A percentile compares a stretch with the other conserved stretches of the same genome.
These are phyloP conservation scores for Penicillium antarcticum DNA, from an alignment of 495 filamentous ascomycete genomes.

Conservation along the genomic window DNA sequence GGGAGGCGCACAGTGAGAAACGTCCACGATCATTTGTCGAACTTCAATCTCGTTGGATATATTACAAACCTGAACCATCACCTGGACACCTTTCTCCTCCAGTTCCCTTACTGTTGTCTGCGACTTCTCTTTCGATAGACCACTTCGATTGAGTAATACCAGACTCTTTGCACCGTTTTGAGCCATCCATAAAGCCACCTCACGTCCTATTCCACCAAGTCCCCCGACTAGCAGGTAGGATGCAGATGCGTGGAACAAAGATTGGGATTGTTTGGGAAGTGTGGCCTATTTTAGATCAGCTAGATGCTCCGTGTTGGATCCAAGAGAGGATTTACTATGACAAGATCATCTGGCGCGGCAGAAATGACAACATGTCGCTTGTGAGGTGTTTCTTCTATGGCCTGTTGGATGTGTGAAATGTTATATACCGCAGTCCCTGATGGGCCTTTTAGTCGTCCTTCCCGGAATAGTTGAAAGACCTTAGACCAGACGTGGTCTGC, in stretches of 20 bases:
- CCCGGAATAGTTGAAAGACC: slow-evolving; percentile 4
- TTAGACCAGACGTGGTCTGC: slow-evolving; percentile 1
- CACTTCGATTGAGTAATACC: slow-evolving; percentile 17
- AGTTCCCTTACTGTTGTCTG: slow-evolving; percentile 19
- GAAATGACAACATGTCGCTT: slow-evolving; percentile 8
- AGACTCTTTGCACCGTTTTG: slow-evolving; percentile 36
- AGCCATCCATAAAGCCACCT: slow-evolving; percentile 22
- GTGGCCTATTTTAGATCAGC: slow-evolving; percentile 3
- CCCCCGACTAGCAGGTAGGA: slow-evolving; percentile 21
- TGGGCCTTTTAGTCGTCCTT: slow-evolving; percentile 6
- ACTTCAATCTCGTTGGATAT: slow-evolving; percentile 27
- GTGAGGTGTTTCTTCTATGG: background rate
- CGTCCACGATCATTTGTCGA: slow-evolving; percentile 5
- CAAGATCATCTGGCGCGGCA: background rate
- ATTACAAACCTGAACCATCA: slow-evolving; percentile 25
- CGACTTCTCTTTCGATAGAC: slow-evolving; percentile 10
- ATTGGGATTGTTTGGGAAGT: background rate
- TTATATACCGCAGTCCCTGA: background rate
- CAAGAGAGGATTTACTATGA: slow-evolving; percentile 2
- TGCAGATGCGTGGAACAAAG: slow-evolving; percentile 10
- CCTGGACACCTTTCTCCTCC: slow-evolving; percentile 11
- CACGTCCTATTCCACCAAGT: slow-evolving; percentile 19
- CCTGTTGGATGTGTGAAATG: slow-evolving; percentile 1
- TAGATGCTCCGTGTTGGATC: background rate
- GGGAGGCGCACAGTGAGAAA: slow-evolving; percentile 15